Evolutionary conservation across 306 rosid genomes (phyloP), one percentile per base, ranked within the genome.

Genomic region (Sophora flavescens): DNA sequence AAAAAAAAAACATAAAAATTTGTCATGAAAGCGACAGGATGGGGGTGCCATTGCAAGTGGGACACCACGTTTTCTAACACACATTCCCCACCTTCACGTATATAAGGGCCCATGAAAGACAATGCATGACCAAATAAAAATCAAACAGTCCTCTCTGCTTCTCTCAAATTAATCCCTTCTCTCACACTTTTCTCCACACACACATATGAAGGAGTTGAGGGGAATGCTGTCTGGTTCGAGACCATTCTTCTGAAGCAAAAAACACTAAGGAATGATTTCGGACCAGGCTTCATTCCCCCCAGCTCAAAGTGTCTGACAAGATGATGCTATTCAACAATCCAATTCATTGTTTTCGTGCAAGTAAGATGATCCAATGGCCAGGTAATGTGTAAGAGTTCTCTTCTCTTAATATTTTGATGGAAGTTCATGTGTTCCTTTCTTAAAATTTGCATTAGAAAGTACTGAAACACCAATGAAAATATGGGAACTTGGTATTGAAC

Each of bases 281-380:
- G 98, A 91, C 98, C 97, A 91, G 98, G 97, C 98, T 94, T 94
- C 98, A 91, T 94, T 91, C 98, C 98, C 94, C 96, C 84, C 81
- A 91, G 47, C 96, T 79, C 68, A 41, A 75, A 32, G 67, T 65
- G 56, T 68, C 30, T 59, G 2, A 7, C 42, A 4, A 41, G 3
- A 6, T 68, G 39, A 62, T 76, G 14, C 4, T 11, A 8, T 13
- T n/a, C 32, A 5, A 41, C 77, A 68, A 41, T 69, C 68, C 53
- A 16, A 2, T 82, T 74, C 41, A 56, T 70, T 58, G 47, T 12
- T 68, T 35, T 63, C 15, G 3, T 62, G 58, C 60, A 30, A 30
- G 15, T 76, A 39, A 13, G 56, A 52, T 45, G 32, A 61, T 78
- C 75, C 54, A 53, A 48, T 74, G 65, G 60, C 50, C 54, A 48